Evolutionary conservation across 129 eudicot species (phyloP).

Genomic region (Tagetes patula): DNA sequence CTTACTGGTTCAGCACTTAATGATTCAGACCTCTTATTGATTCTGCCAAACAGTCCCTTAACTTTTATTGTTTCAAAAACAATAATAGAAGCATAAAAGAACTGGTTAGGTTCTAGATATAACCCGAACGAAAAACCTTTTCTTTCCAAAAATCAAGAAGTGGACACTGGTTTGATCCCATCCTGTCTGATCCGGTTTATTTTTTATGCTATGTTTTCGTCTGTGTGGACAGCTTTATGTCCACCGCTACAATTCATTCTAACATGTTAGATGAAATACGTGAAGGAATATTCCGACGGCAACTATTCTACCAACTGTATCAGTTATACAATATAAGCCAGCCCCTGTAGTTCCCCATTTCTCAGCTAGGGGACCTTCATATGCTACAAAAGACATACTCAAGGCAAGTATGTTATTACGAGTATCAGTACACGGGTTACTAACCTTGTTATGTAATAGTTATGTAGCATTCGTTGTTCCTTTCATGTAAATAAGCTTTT

Average conservation of each 20-base stretch:
- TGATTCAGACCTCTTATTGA: too few relatives aligned
- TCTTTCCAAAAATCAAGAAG: background rate
- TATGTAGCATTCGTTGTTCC: background rate
- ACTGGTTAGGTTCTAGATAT: background rate
- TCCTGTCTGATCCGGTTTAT: background rate
- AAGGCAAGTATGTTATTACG: constrained; percentile 37
- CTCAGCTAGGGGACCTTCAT: constrained; percentile 73
- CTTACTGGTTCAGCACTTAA: too few relatives aligned
- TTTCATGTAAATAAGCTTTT: background rate
- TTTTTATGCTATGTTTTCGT: background rate
- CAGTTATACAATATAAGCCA: constrained; percentile 49
- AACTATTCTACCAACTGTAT: constrained; percentile 51
- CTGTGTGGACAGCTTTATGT: background rate
- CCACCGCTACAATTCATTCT: background rate
- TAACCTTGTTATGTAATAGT: background rate
- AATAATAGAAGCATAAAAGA: background rate
- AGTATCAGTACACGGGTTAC: background rate
- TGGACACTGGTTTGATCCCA: background rate
- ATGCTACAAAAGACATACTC: constrained; percentile 49
- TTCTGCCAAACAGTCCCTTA: too few relatives aligned
- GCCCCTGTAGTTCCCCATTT: constrained; percentile 61
- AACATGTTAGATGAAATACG: constrained; percentile 15
- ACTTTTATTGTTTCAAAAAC: too few relatives aligned
- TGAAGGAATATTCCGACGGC: constrained; percentile 53
- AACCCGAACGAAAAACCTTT: background rate